phyloP scores from a whole-genome alignment of 192 early-diverging fungal genomes.

The Coemansia sp. region DNA sequence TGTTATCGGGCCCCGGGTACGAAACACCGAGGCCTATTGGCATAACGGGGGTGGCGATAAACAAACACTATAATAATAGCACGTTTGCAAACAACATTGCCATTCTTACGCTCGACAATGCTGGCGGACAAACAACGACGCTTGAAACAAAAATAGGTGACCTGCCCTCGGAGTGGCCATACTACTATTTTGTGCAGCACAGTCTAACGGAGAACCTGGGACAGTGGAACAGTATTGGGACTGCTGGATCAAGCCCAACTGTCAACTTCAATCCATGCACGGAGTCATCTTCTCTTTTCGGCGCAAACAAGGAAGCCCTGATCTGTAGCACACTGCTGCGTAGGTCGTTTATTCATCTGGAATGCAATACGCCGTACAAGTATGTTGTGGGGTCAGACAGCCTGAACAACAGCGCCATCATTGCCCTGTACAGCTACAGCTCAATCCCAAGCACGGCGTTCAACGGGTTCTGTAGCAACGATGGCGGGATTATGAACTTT shows the following conservation, averaged over 20 bases:
- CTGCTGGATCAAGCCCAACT: background rate
- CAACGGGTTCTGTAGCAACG: constrained; percentile 8
- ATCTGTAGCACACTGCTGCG: constrained; percentile 3
- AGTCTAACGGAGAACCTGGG: background rate
- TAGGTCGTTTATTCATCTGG: background rate
- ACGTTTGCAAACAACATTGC: constrained; percentile 25
- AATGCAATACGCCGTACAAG: constrained; percentile 12
- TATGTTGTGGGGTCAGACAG: constrained; percentile 10
- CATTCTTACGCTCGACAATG: background rate
- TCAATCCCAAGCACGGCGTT: background rate
- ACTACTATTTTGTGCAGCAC: constrained; percentile 2
- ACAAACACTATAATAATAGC: background rate
- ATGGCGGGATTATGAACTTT: constrained; percentile 1
- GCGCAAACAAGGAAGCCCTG: background rate
- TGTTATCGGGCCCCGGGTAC: constrained; percentile 3
- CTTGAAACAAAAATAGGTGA: constrained; percentile 2
- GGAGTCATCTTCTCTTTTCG: constrained; percentile 6
- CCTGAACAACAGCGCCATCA: background rate
- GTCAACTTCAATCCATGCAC: constrained; percentile 1
- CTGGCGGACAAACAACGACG: background rate
- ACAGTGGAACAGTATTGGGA: constrained; percentile 6
- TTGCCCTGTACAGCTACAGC: constrained; percentile 17
- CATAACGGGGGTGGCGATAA: background rate
- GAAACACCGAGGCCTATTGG: background rate
- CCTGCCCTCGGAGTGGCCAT: constrained; percentile 16